These are phyloP conservation scores for Nigrospora sphaerica DNA, from an alignment of 2,329 filamentous ascomycete species.

Conservation along the genomic window DNA sequence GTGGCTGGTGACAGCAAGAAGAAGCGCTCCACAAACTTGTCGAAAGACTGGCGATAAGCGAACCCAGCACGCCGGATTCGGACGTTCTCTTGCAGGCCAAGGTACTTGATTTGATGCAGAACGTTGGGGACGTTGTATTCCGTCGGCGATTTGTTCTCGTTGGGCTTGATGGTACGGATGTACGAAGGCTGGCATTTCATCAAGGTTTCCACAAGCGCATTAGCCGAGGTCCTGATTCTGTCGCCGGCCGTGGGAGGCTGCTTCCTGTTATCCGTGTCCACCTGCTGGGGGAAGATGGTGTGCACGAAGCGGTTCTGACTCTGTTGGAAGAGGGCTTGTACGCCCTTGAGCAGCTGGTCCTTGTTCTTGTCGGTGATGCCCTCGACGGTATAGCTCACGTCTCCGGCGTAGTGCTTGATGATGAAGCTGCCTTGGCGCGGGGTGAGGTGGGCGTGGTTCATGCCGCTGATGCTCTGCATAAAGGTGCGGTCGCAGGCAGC, in stretches of 20 bases:
- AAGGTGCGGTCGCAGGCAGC: conserved; percentile 93
- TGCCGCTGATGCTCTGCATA: conserved; percentile 83
- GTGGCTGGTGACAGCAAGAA: conserved; percentile 91
- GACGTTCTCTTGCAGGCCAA: conserved; percentile 98
- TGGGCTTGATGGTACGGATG: conserved; percentile 98
- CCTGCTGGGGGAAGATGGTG: conserved; percentile 81
- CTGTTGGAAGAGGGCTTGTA: conserved; percentile 77
- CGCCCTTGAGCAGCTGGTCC: conserved; percentile 89
- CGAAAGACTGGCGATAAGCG: conserved; percentile 92
- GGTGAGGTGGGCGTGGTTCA: conserved; percentile 86
- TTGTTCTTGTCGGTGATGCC: conserved; percentile 99
- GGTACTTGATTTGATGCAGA: conserved; percentile 96
- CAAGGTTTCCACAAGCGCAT: conserved; percentile 86
- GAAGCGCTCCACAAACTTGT: conserved; percentile 97
- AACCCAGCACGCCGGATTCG: conserved; percentile 94
- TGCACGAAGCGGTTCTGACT: conserved; percentile 85
- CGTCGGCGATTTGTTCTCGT: conserved; percentile 93
- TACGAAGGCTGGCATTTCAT: conserved; percentile 98
- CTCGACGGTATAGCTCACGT: conserved; percentile 88
- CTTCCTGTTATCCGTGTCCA: conserved; percentile 92
- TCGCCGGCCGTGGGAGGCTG: conserved; percentile 92
- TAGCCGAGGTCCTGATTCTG: conserved; percentile 90
- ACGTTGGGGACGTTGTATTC: conserved; percentile 93
- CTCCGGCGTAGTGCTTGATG: conserved; percentile 97
- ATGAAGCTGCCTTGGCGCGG: conserved; percentile 94